Base-by-base conservation (phyloP, 2,329 filamentous ascomycete genomes). In the Aspergillus calidoustus region DNA sequence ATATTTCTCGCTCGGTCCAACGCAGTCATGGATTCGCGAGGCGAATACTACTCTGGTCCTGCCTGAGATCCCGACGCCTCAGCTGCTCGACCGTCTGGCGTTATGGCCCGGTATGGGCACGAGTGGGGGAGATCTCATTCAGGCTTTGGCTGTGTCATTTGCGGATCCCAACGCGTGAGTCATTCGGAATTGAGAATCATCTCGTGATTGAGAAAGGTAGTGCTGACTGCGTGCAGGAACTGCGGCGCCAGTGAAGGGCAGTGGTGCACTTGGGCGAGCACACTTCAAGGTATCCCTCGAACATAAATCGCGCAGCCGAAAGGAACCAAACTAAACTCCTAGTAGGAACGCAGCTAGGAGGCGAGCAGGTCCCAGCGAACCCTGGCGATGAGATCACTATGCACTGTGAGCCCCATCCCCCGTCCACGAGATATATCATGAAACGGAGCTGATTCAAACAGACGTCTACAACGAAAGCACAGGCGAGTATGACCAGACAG, bases 81-180 rank as follows among this genome's bases (percentile, higher is more conserved):
- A 59, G 46, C 62, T 70, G 52, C 54, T 60, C 7, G 71, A 73
- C 44, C 69, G 71, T n/a, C 70, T 75, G 8, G 72, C 72, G 2
- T 63, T 76, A 7, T 76, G 72, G 72, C 71, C 72, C 3, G 73
- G 73, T 1, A 75, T 75, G 73, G 71, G 72, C 13, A 75, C 72
- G 4, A 74, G 71, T 19, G 66, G 64, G 1, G 72, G 71, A 17
- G 73, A 75, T 51, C 60, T 75, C 49, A 73, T 75, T 19, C 73
- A 76, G 61, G 71, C 72, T 3, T 62, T 75, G 19, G 72, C 71
- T 9, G 71, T 74, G 1, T 74, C 73, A 1, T 74, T 72, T 47
- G 50, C 62, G 1, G 66, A 68, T 49, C 72, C 72, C 2, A 55
- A 61, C 25, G 67, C 72, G 72, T 75, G 59, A 59, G 69, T 66